phyloP scores from a whole-genome alignment of 202 grass and related monocot species.

The Sporobolus alterniflorus region DNA sequence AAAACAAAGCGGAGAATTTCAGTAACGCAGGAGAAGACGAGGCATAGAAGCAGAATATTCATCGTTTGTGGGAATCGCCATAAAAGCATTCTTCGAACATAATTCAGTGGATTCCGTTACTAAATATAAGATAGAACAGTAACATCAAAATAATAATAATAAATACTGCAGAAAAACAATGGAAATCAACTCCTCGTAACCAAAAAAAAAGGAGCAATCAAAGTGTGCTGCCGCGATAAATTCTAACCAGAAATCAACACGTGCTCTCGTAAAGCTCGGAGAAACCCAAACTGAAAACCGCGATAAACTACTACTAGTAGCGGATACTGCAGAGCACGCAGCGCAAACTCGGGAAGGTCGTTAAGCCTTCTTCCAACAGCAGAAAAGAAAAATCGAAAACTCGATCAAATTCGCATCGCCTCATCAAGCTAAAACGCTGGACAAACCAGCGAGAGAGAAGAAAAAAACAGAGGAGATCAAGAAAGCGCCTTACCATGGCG shows the following conservation, averaged over 20 bases:
- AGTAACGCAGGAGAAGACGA: background rate
- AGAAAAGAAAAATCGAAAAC: background rate
- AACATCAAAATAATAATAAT: background rate
- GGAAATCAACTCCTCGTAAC: background rate
- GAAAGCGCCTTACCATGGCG: slow-evolving; percentile 47
- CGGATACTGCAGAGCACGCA: background rate
- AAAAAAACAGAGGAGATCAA: slow-evolving; percentile 35
- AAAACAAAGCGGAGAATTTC: background rate
- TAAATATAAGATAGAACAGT: background rate
- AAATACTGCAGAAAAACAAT: background rate
- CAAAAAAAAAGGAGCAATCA: background rate
- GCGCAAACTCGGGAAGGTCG: slow-evolving; percentile 28
- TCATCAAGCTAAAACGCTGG: background rate
- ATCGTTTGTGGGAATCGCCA: background rate
- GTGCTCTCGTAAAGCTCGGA: background rate
- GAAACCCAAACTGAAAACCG: background rate
- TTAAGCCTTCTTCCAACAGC: background rate
- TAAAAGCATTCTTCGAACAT: background rate
- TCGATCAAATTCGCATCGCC: background rate
- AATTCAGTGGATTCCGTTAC: background rate
- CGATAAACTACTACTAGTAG: slow-evolving; percentile 9
- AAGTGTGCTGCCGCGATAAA: background rate
- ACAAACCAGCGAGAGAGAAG: background rate
- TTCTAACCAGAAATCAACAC: background rate
- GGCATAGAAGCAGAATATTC: background rate